These are phyloP conservation scores for Aspergillus steynii DNA, from an alignment of 495 filamentous ascomycete species.

Conservation along the genomic window DNA sequence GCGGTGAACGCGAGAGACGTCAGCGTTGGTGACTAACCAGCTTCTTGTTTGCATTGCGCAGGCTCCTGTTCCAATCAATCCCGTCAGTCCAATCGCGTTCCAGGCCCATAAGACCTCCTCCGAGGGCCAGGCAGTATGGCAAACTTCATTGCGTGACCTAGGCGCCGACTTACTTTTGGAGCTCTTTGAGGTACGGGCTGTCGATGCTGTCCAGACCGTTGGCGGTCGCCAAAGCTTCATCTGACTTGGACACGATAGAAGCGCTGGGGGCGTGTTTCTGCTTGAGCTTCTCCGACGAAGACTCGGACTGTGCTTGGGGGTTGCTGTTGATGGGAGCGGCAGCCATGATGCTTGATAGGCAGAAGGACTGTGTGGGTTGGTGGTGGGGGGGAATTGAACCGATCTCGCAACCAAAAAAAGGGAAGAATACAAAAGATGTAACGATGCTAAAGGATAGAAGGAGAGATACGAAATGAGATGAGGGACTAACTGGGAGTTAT, in stretches of 20 bases:
- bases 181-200: conserved; percentile 75
- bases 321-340: conserved; percentile 31
- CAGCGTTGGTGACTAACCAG: conserved; percentile 57
- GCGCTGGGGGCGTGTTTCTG: conserved; percentile 29
- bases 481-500: neutral
- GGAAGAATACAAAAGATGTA: neutral
- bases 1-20: conserved; percentile 7
- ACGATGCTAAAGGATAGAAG: conserved; percentile 5
- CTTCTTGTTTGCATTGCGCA: conserved; percentile 87
- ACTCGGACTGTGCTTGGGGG: conserved; percentile 28
- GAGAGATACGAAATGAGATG: conserved; percentile 1
- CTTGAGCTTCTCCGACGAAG: conserved; percentile 46
- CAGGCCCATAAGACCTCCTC: neutral
- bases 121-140: neutral
- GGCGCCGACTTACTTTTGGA: conserved; percentile 69
- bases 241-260: conserved; percentile 30
- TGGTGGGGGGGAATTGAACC: conserved; percentile 4
- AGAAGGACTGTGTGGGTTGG: conserved; percentile 24
- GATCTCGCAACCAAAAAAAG: neutral
- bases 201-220: conserved; percentile 63
- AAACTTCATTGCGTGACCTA: neutral
- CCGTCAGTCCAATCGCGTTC: conserved; percentile 9
- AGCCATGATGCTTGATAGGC: conserved; percentile 36
- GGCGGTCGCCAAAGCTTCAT: conserved; percentile 27
- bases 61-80: conserved; percentile 54